Conservation (phyloP, 2,329 filamentous ascomycete species). For the Aspergillus chevalieri region DNA sequence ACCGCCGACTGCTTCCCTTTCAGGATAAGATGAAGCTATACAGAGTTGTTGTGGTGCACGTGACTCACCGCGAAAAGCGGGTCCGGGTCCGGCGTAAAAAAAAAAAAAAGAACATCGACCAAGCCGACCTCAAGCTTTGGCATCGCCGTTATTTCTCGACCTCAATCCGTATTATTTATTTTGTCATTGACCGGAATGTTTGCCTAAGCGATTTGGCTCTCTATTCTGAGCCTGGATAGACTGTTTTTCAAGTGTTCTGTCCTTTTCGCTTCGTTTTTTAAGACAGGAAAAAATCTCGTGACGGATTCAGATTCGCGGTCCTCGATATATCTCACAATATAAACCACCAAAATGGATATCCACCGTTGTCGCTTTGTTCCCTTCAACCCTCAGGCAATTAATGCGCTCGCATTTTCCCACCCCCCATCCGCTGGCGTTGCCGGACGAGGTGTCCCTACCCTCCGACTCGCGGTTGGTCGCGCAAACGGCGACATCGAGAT, state of each 20-base stretch:
- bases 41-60: not conserved
- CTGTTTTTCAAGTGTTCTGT: constrained; percentile 11
- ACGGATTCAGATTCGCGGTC: constrained; percentile 7
- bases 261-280: constrained; percentile 6
- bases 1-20: not conserved
- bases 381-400: constrained; percentile 86
- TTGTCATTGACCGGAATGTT: constrained; percentile 12
- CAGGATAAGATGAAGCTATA: not conserved
- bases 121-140: constrained; percentile 12
- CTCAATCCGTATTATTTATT: not conserved
- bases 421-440: constrained; percentile 45
- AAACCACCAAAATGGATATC: constrained; percentile 66
- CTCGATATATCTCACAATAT: constrained; percentile 1
- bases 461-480: constrained; percentile 80
- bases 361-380: constrained; percentile 95
- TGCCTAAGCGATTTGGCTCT: constrained; percentile 13
- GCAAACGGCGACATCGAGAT: constrained; percentile 96
- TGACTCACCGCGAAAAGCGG: not conserved
- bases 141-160: constrained; percentile 6
- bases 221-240: constrained; percentile 12
- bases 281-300: constrained; percentile 10
- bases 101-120: constrained; percentile 17
- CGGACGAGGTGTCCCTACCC: constrained; percentile 50
- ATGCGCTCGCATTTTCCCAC: constrained; percentile 89
- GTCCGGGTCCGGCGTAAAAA: constrained; percentile 21